Percentiles rank a stretch among this genome's conserved stretches.
Evolutionary conservation across 2,329 filamentous ascomycete species (phyloP).

Genomic region (Alternaria dauci): DNA sequence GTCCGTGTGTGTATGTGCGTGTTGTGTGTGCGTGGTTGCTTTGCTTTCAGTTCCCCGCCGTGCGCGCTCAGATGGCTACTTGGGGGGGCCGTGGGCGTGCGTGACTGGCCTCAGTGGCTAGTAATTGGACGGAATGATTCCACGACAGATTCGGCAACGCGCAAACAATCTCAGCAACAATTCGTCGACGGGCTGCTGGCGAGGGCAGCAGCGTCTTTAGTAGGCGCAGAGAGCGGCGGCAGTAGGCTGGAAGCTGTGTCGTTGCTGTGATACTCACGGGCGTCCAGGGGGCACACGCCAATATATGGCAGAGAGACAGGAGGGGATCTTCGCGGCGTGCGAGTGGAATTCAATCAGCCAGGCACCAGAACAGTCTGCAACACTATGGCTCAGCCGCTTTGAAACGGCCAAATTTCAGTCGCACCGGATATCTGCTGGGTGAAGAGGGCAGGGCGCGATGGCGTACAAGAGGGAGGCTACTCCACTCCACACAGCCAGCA

Average conservation of each 20-base stretch:
- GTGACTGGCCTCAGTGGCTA: conserved; percentile 35
- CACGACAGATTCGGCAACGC: conserved; percentile 47
- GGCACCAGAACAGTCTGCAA: conserved; percentile 52
- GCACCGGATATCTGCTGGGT: conserved; percentile 47
- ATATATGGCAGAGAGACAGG: conserved; percentile 51
- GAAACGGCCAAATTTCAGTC: conserved; percentile 50
- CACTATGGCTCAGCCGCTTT: conserved; percentile 47
- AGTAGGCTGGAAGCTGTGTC: conserved; percentile 47
- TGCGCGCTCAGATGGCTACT: conserved; percentile 15
- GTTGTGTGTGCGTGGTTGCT: conserved; percentile 15
- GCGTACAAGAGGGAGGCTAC: conserved; percentile 50
- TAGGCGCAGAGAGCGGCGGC: conserved; percentile 47
- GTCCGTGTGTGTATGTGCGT: conserved; percentile 13
- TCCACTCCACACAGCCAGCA: conserved; percentile 39
- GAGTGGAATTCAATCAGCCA: conserved; percentile 46
- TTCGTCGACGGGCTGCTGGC: conserved; percentile 47
- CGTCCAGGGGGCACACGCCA: conserved; percentile 49
- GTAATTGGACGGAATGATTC: conserved; percentile 44
- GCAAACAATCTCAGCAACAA: conserved; percentile 33
- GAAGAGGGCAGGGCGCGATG: conserved; percentile 33
- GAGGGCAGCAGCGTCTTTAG: conserved; percentile 47
- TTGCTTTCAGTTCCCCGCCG: conserved; percentile 18
- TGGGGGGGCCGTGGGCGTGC: conserved; percentile 32
- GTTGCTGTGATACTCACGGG: conserved; percentile 50
- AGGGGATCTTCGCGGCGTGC: conserved; percentile 45